Evolutionary conservation across 345 rosid genomes (phyloP), one percentile per base, ranked within the genome.

Genomic region (Melaleuca quinquenervia): DNA sequence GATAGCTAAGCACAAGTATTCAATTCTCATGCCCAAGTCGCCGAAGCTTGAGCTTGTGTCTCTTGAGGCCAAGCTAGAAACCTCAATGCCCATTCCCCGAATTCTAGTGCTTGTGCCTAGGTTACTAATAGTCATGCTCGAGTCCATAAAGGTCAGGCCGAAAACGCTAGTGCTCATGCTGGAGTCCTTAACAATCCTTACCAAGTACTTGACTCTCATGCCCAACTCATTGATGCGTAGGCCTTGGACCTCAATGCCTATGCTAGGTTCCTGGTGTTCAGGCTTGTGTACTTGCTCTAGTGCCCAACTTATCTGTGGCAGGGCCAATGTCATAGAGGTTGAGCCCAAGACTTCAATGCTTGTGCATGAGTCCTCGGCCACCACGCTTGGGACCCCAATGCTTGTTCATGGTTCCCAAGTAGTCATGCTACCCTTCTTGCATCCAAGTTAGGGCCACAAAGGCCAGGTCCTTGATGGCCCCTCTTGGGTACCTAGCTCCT

Each of bases 1-100:
- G 0, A 16, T 0, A 27, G 0, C 20, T 16, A 3, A 27, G 8
- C 0, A 0, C 1, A 2, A 3, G 20, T 60, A 60, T 0, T 8
- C 0, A 0, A 0, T 9, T 27, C 74, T 0, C 5, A 12, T 60
- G 36, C 18, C 18, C 9, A 12, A 60, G 70, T 13, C 70, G 6
- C 3, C 36, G 0, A 6, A n/a, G 32, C 36, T 3, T 32, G 11
- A 58, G 18, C 36, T 11, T 32, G 6, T 0, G 5, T n/a, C 4
- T 3, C 70, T n/a, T 3, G 7, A n/a, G 70, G 70, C 70, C 14
- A n/a, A 8, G 16, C 36, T 0, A 1, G 0, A 12, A 32, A 58
- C 36, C 70, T n/a, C 0, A 3, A 8, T 12, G 32, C 70, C 18
- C 6, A 12, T n/a, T 58, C 32, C 32, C 16, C 1, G 12, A n/a